Evolutionary conservation across 176 grass and related monocot genomes (phyloP), one percentile per base, ranked within the genome.

Genomic region (Oryza rufipogon): DNA sequence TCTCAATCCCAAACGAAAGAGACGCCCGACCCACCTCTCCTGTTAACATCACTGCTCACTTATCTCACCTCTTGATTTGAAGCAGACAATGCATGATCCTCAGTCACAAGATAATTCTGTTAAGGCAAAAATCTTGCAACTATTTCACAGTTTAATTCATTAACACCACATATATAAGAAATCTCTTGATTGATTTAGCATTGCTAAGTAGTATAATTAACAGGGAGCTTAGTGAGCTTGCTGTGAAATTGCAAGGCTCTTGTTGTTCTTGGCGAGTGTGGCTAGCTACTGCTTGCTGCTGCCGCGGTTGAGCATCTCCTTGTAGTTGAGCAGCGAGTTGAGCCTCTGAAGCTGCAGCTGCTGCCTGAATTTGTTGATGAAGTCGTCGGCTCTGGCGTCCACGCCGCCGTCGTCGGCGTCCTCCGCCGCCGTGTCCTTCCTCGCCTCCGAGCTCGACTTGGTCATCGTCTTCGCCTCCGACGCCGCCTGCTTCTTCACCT

Each of bases 271-370:
- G 47, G 47, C 15, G 47, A 49, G 47, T 4, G 47, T 54, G 10
- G 39, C 39, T 5, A 9, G 15, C 75, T 66, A 33, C 48, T 67
- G 26, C 78, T 86, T 66, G 82, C n/a, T 23, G 49, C 61, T 80
- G 64, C 94, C 86, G 46, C 84, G 47, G 68, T 88, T 91, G 49
- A 95, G 90, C 93, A 92, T 91, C 76, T 91, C 93, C 74, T 86
- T 95, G 76, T 92, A 91, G 70, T 90, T 92, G 66, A 96, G 61
- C 58, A 96, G 85, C 81, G 96, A 98, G 85, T 98, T 91, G 38
- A 93, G 84, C 80, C 96, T 83, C 89, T 98, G 96, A 65, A 98
- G 89, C 26, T 90, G 81, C 67, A 97, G 91, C 76, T 97, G 91
- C 73, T 97, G 83, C 83, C 88, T 58, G 80, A 97, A 97, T 32